Evolutionary conservation across 768 basidiomycete species (phyloP).

Genomic region (Amanita thiersii): DNA sequence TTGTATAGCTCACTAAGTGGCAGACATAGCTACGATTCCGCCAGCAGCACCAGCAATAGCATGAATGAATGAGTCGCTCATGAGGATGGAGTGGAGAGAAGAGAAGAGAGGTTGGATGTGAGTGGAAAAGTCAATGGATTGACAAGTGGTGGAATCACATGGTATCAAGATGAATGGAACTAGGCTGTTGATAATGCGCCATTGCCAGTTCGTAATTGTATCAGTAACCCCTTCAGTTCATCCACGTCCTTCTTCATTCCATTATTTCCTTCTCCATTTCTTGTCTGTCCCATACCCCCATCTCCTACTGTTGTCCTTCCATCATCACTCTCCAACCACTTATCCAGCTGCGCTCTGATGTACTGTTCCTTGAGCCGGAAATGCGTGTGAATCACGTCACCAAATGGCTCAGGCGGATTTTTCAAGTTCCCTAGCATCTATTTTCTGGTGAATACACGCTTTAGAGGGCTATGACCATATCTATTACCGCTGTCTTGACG

Average conservation of each 20-base stretch:
- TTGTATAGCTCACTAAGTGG: slow-evolving; percentile 58
- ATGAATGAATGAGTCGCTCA: slow-evolving; percentile 81
- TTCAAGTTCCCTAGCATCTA: slow-evolving; percentile 84
- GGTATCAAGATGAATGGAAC: neutral
- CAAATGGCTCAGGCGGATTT: slow-evolving; percentile 79
- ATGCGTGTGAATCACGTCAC: slow-evolving; percentile 82
- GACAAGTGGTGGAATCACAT: slow-evolving; percentile 3
- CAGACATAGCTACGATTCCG: slow-evolving; percentile 87
- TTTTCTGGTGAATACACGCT: neutral
- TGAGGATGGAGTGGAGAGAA: slow-evolving; percentile 16
- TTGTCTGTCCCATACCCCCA: slow-evolving; percentile 30
- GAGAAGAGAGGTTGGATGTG: slow-evolving; percentile 1
- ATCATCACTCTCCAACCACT: slow-evolving; percentile 74
- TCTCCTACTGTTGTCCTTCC: slow-evolving; percentile 50
- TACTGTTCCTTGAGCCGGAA: slow-evolving; percentile 77
- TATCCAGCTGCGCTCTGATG: slow-evolving; percentile 66
- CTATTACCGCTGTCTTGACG: slow-evolving; percentile 71
- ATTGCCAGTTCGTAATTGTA: slow-evolving; percentile 25
- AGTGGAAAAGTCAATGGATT: neutral
- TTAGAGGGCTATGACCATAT: neutral
- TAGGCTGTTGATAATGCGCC: slow-evolving; percentile 4
- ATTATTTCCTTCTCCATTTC: slow-evolving; percentile 35
- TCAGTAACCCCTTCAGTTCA: slow-evolving; percentile 57
- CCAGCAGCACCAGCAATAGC: slow-evolving; percentile 85
- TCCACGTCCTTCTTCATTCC: slow-evolving; percentile 64